phyloP scores from a whole-genome alignment of 371 early-diverging fungal genomes.

The Lichtheimia hyalospora region DNA sequence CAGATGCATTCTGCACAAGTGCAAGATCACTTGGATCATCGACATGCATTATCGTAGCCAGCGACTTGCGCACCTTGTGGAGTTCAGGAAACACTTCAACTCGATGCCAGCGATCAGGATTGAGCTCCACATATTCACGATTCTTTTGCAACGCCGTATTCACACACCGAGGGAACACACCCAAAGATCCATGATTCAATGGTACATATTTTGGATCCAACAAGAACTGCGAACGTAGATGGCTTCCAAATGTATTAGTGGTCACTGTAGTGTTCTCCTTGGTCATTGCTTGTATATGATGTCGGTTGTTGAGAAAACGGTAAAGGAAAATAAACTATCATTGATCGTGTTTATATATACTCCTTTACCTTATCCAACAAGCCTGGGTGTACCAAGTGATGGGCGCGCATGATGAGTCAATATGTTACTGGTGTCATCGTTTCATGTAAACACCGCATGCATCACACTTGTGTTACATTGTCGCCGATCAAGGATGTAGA shows the following conservation, averaged over 20 bases:
- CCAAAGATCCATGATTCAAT: conserved; percentile 48
- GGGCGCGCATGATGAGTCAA: too few species aligned
- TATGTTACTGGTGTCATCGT: too few species aligned
- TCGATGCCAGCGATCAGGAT: conserved; percentile 17
- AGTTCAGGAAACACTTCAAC: conserved; percentile 10
- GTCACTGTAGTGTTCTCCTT: not conserved
- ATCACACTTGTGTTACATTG: too few species aligned
- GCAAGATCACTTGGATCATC: conserved; percentile 34
- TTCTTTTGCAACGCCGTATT: conserved; percentile 1
- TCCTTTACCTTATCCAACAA: too few species aligned
- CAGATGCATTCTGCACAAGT: conserved; percentile 41
- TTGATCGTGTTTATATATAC: too few species aligned
- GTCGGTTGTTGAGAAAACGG: not conserved
- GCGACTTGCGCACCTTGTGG: conserved; percentile 2
- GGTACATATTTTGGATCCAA: conserved; percentile 39
- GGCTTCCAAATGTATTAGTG: conserved; percentile 30
- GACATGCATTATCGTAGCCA: conserved; percentile 33
- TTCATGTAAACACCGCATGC: too few species aligned
- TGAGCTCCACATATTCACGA: conserved; percentile 11
- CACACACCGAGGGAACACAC: conserved; percentile 14
- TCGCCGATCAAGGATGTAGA: too few species aligned
- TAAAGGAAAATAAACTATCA: not conserved
- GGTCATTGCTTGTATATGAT: not conserved
- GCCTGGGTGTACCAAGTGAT: too few species aligned
- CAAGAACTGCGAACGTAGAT: conserved; percentile 37